Percentiles rank a stretch among this genome's conserved stretches.
Conservation (phyloP, 495 filamentous ascomycete genomes). For the Aspergillus steynii region DNA sequence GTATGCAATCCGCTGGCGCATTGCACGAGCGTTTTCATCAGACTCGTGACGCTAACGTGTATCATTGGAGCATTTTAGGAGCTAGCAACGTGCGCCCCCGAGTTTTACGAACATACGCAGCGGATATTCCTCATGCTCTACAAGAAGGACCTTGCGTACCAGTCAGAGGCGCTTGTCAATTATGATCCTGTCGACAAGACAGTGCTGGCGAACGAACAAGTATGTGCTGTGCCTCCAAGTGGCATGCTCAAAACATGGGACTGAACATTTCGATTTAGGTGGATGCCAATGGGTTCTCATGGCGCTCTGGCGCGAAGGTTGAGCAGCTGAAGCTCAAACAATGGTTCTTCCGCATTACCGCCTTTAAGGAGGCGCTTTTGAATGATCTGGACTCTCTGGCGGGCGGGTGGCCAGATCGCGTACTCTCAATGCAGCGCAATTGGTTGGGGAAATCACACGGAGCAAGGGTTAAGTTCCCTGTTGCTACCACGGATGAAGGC, state of each 20-base stretch:
- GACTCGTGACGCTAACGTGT: conserved; percentile 9
- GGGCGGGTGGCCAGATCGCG: conserved; percentile 75
- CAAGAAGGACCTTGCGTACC: conserved; percentile 73
- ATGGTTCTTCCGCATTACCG: conserved; percentile 87
- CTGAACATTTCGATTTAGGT: conserved; percentile 45
- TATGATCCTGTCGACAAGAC: conserved; percentile 90
- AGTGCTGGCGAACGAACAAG: conserved; percentile 86
- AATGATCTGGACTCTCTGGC: conserved; percentile 67
- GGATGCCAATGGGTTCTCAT: conserved; percentile 77
- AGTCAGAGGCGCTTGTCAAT: conserved; percentile 78
- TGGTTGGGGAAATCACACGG: conserved; percentile 83
- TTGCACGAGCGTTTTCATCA: conserved; percentile 2
- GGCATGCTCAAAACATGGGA: conserved; percentile 1
- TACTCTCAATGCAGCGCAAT: conserved; percentile 81
- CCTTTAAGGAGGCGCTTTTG: conserved; percentile 72
- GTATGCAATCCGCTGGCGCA: conserved; percentile 47
- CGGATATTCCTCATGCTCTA: conserved; percentile 76
- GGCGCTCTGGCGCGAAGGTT: conserved; percentile 85
- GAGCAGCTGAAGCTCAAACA: conserved; percentile 79
- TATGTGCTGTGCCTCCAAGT: conserved; percentile 11
- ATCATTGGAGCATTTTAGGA: conserved; percentile 53
- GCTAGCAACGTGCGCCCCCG: conserved; percentile 76
- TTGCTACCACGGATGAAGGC: conserved; percentile 39
- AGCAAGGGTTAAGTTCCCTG: conserved; percentile 67
- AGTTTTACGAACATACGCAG: conserved; percentile 88